Percentiles rank a stretch among this genome's conserved stretches.
These are phyloP conservation scores for Corylus americana DNA, from an alignment of 306 rosid genomes.

Conservation along the genomic window DNA sequence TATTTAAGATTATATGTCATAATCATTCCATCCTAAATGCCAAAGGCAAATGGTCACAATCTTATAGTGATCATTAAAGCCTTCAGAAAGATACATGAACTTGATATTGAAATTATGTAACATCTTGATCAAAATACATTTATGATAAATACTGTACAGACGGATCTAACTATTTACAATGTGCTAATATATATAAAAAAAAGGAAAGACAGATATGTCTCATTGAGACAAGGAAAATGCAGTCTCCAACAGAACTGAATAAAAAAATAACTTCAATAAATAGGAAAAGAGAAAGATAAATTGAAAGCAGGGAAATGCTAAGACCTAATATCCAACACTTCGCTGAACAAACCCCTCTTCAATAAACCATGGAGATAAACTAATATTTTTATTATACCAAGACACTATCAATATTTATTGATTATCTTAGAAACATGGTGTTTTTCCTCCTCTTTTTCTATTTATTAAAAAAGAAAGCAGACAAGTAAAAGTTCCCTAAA, in stretches of 20 bases:
- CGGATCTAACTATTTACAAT: neutral
- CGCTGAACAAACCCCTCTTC: neutral
- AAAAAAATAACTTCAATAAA: too few species aligned
- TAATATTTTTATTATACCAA: neutral
- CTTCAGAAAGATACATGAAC: neutral
- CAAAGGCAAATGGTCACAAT: too few species aligned
- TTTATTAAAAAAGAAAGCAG: neutral
- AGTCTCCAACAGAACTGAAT: neutral
- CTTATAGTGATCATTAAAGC: neutral
- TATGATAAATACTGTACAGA: neutral
- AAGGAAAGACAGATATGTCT: neutral
- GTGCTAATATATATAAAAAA: neutral
- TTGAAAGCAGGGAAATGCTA: neutral
- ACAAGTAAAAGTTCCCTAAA: neutral
- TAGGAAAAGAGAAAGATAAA: neutral
- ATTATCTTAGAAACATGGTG: neutral
- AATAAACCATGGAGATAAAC: neutral
- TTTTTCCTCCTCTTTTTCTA: neutral
- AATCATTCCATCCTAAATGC: too few species aligned
- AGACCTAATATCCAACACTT: neutral
- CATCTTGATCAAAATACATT: neutral
- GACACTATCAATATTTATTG: neutral
- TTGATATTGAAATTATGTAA: neutral
- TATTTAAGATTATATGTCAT: too few species aligned
- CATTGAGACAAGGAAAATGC: neutral